Conservation (phyloP, 768 basidiomycete genomes). For the Galerina sulciceps region DNA sequence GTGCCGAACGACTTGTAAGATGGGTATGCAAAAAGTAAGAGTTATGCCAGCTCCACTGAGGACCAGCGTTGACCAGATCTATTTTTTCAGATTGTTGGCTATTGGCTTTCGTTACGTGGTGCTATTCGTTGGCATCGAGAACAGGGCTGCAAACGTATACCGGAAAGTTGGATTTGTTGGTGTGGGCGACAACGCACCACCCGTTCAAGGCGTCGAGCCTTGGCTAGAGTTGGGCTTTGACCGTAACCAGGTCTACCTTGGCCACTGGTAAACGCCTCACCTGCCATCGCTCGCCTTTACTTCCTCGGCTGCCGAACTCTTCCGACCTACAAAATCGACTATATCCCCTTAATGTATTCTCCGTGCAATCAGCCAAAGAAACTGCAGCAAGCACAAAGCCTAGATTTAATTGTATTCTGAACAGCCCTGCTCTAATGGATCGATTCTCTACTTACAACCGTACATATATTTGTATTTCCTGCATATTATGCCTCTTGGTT, state of each 20-base stretch:
- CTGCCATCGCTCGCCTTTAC: not conserved
- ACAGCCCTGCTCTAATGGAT: too few species aligned
- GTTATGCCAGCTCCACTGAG: not conserved
- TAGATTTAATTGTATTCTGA: too few species aligned
- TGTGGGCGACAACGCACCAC: slow-evolving; percentile 33
- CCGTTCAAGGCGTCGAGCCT: slow-evolving; percentile 43
- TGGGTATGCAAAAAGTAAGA: slow-evolving; percentile 60
- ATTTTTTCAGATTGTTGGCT: slow-evolving; percentile 27
- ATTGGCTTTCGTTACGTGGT: slow-evolving; percentile 41
- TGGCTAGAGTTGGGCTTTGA: slow-evolving; percentile 75
- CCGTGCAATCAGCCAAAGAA: too few species aligned
- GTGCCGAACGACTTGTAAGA: slow-evolving; percentile 65
- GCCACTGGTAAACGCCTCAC: slow-evolving; percentile 61
- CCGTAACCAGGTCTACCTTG: slow-evolving; percentile 46
- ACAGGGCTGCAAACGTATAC: slow-evolving; percentile 61
- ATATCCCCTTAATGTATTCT: too few species aligned
- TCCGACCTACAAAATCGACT: too few species aligned
- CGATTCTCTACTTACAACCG: too few species aligned
- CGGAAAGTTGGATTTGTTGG: slow-evolving; percentile 69
- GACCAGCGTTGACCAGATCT: not conserved
- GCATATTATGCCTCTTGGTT: too few species aligned
- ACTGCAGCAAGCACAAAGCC: too few species aligned
- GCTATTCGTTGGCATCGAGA: slow-evolving; percentile 67
- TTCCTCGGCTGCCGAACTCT: not conserved
- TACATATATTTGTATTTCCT: too few species aligned